phyloP scores from a whole-genome alignment of 1,284 basidiomycete genomes.

The Trichosporon ovoides region DNA sequence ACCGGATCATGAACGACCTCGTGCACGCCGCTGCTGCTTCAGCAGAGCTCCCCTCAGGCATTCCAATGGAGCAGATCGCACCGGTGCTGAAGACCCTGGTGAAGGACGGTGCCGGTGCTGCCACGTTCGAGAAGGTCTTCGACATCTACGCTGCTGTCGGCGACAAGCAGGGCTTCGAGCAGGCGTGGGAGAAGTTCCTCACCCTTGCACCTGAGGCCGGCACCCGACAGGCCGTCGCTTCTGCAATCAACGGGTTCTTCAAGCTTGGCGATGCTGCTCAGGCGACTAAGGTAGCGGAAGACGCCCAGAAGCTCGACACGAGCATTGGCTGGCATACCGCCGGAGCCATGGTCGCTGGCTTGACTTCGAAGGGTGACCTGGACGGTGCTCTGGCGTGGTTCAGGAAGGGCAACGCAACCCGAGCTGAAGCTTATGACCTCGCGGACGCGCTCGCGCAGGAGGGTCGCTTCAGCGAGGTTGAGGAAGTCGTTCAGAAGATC shows the following conservation, averaged over 20 bases:
- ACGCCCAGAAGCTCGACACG: not conserved
- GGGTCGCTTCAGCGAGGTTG: constrained; percentile 44
- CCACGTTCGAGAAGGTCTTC: not conserved
- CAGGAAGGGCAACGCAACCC: constrained; percentile 36
- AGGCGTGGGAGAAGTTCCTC: constrained; percentile 60
- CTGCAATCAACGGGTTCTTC: not conserved
- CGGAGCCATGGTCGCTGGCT: constrained; percentile 61
- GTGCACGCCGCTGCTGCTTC: constrained; percentile 7
- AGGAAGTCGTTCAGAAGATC: not conserved
- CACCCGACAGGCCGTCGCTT: constrained; percentile 30
- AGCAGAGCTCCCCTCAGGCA: constrained; percentile 4
- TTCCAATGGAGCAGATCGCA: not conserved
- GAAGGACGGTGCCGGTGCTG: not conserved
- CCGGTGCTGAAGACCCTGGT: constrained; percentile 11
- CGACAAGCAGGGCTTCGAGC: constrained; percentile 63
- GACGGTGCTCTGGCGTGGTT: constrained; percentile 67
- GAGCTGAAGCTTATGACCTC: not conserved
- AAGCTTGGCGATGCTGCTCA: not conserved
- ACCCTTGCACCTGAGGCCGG: constrained; percentile 28
- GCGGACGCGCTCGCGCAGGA: constrained; percentile 55
- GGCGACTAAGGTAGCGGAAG: not conserved
- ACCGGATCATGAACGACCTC: not conserved
- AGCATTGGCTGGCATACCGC: not conserved
- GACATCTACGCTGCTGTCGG: constrained; percentile 60
- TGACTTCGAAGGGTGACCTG: constrained; percentile 60